phyloP scores from a whole-genome alignment of 2,329 filamentous ascomycete genomes.

The Fusarium camptoceras region DNA sequence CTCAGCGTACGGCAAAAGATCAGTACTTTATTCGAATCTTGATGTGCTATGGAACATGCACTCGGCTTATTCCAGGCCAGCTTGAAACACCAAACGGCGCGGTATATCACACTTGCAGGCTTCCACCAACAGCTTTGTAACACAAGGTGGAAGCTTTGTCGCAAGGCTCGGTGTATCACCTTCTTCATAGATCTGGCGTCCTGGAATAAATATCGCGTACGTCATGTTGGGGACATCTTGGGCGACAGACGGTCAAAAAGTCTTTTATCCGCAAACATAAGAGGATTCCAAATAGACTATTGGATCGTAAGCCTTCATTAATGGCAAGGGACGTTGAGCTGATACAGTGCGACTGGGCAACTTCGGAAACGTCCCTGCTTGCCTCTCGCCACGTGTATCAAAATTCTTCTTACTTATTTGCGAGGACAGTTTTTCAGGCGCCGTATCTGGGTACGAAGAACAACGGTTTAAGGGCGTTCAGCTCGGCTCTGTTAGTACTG shows the following conservation, averaged over 20 bases:
- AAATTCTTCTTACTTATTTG: no score
- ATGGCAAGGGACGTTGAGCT: background rate
- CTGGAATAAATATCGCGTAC: constrained; percentile 28
- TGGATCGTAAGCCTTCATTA: accelerated
- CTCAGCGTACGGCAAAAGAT: constrained; percentile 39
- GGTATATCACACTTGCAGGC: constrained; percentile 37
- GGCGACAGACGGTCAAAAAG: background rate
- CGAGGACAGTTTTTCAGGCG: background rate
- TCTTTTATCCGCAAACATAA: no score
- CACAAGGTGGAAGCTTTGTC: constrained; percentile 37
- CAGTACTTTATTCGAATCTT: constrained; percentile 46
- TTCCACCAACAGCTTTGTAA: constrained; percentile 44
- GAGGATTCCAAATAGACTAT: no score
- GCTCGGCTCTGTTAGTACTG: background rate
- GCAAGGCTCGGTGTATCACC: constrained; percentile 24
- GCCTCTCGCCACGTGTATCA: no score
- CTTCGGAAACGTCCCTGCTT: no score
- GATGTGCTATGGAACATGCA: constrained; percentile 36
- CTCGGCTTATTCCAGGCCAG: constrained; percentile 49
- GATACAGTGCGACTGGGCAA: no score
- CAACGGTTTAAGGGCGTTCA: background rate
- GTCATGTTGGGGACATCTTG: background rate
- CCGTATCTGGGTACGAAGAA: background rate
- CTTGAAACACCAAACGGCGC: constrained; percentile 45
- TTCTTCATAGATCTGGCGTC: constrained; percentile 33